Conservation (phyloP, 192 early-diverging fungal genomes). For the Coemansia sp. region DNA sequence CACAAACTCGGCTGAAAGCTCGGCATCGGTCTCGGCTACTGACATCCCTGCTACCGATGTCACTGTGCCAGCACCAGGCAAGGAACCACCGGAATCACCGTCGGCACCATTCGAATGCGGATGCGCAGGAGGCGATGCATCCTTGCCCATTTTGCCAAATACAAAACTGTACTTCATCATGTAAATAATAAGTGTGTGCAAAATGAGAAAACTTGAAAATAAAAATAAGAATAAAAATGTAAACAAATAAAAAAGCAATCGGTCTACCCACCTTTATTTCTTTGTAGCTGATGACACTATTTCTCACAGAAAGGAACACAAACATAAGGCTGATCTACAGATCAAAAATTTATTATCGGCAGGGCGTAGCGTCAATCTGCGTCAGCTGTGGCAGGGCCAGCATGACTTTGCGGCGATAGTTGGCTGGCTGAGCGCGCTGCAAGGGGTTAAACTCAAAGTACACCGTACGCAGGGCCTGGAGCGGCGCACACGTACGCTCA, state of each 20-base stretch:
- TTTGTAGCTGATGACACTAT: no score
- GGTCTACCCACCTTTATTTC: no score
- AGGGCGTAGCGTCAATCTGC: constrained; percentile 88
- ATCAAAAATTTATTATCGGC: constrained; percentile 1
- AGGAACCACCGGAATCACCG: neutral
- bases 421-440: constrained; percentile 70
- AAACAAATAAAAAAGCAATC: constrained; percentile 7
- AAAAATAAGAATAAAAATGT: constrained; percentile 33
- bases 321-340: no score
- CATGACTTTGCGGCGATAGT: constrained; percentile 87
- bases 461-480: constrained; percentile 73
- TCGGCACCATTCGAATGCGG: neutral
- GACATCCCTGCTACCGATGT: constrained; percentile 19
- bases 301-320: no score
- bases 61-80: constrained; percentile 10
- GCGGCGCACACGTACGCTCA: constrained; percentile 63
- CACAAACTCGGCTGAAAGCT: constrained; percentile 40
- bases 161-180: constrained; percentile 32
- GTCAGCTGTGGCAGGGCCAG: constrained; percentile 78
- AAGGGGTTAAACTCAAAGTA: constrained; percentile 97
- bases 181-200: neutral
- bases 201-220: constrained; percentile 10
- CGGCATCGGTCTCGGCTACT: constrained; percentile 20
- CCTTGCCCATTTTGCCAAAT: constrained; percentile 22
- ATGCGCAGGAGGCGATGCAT: neutral